Evolutionary conservation across 306 rosid species (phyloP).

Genomic region (Cicer cuneatum): DNA sequence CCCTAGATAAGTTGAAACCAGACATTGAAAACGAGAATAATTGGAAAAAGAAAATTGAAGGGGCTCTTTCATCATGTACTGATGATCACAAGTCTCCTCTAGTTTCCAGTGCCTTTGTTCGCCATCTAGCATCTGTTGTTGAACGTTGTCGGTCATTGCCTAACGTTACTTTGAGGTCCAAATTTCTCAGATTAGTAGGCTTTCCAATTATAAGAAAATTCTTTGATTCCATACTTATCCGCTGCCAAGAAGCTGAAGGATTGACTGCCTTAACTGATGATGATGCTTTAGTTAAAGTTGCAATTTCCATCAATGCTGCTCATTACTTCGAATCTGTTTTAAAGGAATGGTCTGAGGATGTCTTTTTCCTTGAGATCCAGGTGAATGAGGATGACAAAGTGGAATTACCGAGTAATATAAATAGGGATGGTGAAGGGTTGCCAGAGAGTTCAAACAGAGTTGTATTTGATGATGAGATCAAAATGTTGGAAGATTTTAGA

Average conservation of each 20-base stretch:
- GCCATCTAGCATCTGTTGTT: constrained; percentile 63
- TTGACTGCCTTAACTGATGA: constrained; percentile 84
- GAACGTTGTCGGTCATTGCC: constrained; percentile 85
- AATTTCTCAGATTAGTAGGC: constrained; percentile 77
- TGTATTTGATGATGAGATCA: constrained; percentile 68
- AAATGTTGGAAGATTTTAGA: constrained; percentile 72
- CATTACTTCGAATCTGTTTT: constrained; percentile 70
- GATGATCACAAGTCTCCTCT: constrained; percentile 85
- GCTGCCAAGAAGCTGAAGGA: constrained; percentile 99
- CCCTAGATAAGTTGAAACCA: constrained; percentile 65
- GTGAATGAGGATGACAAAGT: constrained; percentile 47
- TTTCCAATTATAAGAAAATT: constrained; percentile 63
- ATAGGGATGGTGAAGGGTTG: constrained; percentile 38
- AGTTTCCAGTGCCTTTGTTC: constrained; percentile 65
- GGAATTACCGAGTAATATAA: constrained; percentile 39
- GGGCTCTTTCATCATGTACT: constrained; percentile 54
- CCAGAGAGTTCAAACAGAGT: constrained; percentile 54
- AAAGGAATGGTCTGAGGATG: constrained; percentile 85
- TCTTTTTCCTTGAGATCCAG: constrained; percentile 83
- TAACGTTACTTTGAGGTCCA: constrained; percentile 60
- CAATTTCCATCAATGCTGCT: constrained; percentile 84
- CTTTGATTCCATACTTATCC: constrained; percentile 63
- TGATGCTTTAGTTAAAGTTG: constrained; percentile 79
- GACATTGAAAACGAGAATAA: constrained; percentile 65
- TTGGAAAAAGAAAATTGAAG: constrained; percentile 76